phyloP scores from a whole-genome alignment of 2,329 filamentous ascomycete genomes.

The Sarocladium kiliense region DNA sequence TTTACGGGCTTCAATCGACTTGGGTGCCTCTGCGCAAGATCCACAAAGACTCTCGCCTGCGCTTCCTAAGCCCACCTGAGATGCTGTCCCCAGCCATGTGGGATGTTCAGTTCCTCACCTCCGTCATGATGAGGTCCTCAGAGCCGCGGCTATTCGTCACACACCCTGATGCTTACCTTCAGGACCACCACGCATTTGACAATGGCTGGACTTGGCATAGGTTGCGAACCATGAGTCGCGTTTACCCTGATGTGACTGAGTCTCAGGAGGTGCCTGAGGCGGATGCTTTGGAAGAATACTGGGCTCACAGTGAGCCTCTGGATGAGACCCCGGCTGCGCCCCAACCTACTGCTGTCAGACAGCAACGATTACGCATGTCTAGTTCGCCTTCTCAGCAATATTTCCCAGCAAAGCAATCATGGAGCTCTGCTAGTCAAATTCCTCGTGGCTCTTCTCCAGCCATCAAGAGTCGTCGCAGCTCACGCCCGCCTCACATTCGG shows the following conservation, averaged over 20 bases:
- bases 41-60: conserved; percentile 66
- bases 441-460: conserved; percentile 34
- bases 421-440: conserved; percentile 25
- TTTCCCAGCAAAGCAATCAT: conserved; percentile 18
- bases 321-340: conserved; percentile 50
- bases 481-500: conserved; percentile 43
- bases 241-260: conserved; percentile 30
- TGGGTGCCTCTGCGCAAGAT: conserved; percentile 76
- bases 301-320: conserved; percentile 60
- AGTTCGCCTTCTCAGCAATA: conserved; percentile 29
- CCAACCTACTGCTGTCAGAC: conserved; percentile 35
- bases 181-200: conserved; percentile 50
- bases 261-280: conserved; percentile 50
- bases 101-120: conserved; percentile 65
- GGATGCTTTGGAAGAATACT: conserved; percentile 60
- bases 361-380: conserved; percentile 28
- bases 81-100: conserved; percentile 69
- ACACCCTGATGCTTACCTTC: conserved; percentile 68
- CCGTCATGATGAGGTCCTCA: conserved; percentile 68
- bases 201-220: conserved; percentile 66
- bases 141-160: conserved; percentile 70
- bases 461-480: conserved; percentile 31
- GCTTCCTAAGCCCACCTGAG: conserved; percentile 65
- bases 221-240: conserved; percentile 56
- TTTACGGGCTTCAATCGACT: conserved; percentile 57